These are phyloP conservation scores for Talaromyces sp. DNA, from an alignment of 2,329 filamentous ascomycete genomes.

Conservation along the genomic window DNA sequence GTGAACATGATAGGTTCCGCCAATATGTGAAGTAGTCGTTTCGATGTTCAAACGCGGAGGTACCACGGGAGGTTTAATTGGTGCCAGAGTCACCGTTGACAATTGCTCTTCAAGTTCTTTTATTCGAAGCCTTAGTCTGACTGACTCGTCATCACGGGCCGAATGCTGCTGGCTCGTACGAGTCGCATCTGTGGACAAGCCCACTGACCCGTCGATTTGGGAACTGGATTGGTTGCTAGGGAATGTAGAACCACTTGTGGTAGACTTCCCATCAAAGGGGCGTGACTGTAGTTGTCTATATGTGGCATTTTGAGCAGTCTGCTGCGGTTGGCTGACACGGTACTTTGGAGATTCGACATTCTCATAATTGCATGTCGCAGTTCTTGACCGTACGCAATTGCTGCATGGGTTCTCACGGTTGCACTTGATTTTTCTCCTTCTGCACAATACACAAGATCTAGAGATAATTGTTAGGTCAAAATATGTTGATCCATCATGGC, in stretches of 20 bases:
- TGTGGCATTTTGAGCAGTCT: background rate
- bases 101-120: constrained; percentile 47
- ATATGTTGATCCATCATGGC: background rate
- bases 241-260: constrained; percentile 13
- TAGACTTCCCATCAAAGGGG: background rate
- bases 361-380: constrained; percentile 52
- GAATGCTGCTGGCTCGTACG: constrained; percentile 22
- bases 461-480: background rate
- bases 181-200: constrained; percentile 22
- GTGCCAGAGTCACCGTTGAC: constrained; percentile 25
- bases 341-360: constrained; percentile 12
- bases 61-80: constrained; percentile 16
- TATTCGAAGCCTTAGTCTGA: constrained; percentile 38
- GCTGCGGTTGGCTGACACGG: background rate
- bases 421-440: constrained; percentile 60
- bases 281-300: background rate
- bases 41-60: constrained; percentile 34
- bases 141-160: constrained; percentile 34
- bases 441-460: constrained; percentile 57
- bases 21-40: constrained; percentile 37
- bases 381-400: constrained; percentile 57
- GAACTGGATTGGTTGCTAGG: constrained; percentile 17
- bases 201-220: constrained; percentile 3
- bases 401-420: constrained; percentile 58
- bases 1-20: constrained; percentile 46